Conservation (phyloP, 2,329 filamentous ascomycete genomes). For the Ampelomyces quisqualis region DNA sequence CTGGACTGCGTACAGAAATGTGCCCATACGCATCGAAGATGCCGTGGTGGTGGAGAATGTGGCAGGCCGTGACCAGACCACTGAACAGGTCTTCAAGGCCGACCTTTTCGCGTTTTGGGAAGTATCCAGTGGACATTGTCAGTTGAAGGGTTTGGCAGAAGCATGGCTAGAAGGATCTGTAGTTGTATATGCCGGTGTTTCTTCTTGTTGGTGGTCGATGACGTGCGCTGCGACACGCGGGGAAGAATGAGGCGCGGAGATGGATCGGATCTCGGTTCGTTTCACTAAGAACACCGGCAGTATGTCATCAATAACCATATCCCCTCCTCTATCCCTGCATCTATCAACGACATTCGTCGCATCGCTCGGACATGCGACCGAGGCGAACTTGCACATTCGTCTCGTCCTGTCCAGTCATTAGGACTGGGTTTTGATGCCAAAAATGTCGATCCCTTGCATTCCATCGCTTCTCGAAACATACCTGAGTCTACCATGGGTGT, state of each 20-base stretch:
- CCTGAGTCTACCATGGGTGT: background rate
- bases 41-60: slow-evolving; percentile 55
- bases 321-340: no score
- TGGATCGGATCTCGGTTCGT: slow-evolving; percentile 4
- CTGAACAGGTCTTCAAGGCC: slow-evolving; percentile 42
- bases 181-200: slow-evolving; percentile 5
- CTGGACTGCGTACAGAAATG: slow-evolving; percentile 55
- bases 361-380: no score
- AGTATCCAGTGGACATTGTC: slow-evolving; percentile 41
- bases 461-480: background rate
- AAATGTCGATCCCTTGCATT: no score
- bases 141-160: background rate
- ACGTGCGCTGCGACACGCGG: slow-evolving; percentile 15
- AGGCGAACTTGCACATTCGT: no score
- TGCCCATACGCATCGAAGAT: slow-evolving; percentile 59
- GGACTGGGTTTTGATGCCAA: no score
- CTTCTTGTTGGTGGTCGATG: slow-evolving; percentile 17
- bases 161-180: slow-evolving; percentile 4
- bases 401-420: no score
- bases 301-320: background rate
- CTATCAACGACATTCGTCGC: no score
- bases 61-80: slow-evolving; percentile 50
- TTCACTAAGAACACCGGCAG: background rate
- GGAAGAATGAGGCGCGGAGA: slow-evolving; percentile 8
- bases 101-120: slow-evolving; percentile 42